Conservation (phyloP, 1,139 yeast genomes). For the Sugiyamaella pinicola region DNA sequence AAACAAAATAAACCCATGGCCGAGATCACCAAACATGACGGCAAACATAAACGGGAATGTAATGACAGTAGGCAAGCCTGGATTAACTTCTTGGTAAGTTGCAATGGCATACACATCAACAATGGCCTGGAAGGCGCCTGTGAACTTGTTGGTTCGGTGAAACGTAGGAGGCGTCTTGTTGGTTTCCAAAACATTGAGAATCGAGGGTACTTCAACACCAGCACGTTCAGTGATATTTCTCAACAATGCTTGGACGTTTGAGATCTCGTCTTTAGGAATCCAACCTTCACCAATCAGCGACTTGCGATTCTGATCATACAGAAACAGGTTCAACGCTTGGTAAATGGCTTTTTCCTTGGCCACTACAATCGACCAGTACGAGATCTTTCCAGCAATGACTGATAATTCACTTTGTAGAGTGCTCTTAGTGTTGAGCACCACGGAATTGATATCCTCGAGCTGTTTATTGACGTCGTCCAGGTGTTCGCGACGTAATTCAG, state of each 20-base stretch:
- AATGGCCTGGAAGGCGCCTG: slow-evolving; percentile 86
- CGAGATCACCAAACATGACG: slow-evolving; percentile 98
- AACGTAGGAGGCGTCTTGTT: slow-evolving; percentile 90
- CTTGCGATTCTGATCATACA: slow-evolving; percentile 80
- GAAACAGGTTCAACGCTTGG: slow-evolving; percentile 75
- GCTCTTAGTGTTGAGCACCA: slow-evolving; percentile 68
- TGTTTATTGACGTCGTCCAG: slow-evolving; percentile 60
- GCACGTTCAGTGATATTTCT: slow-evolving; percentile 59
- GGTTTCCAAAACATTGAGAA: slow-evolving; percentile 78
- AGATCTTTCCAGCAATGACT: slow-evolving; percentile 72
- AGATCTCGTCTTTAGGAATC: slow-evolving; percentile 67
- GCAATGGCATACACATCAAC: slow-evolving; percentile 96
- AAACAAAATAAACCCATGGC: slow-evolving; percentile 84
- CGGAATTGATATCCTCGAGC: slow-evolving; percentile 64
- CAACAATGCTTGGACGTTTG: slow-evolving; percentile 50
- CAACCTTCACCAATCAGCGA: slow-evolving; percentile 98
- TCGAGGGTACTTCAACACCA: slow-evolving; percentile 66
- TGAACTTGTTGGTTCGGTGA: slow-evolving; percentile 89
- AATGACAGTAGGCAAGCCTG: slow-evolving; percentile 90
- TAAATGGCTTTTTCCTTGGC: slow-evolving; percentile 75
- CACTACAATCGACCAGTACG: slow-evolving; percentile 66
- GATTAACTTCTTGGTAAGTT: slow-evolving; percentile 91
- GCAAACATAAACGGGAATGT: slow-evolving; percentile 99
- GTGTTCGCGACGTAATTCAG: slow-evolving; percentile 59
- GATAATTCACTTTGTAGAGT: slow-evolving; percentile 74